A percentile compares a stretch with the other conserved stretches of the same genome.
Evolutionary conservation across 176 grass and related monocot genomes (phyloP).

Genomic region (Oryza australiensis): DNA sequence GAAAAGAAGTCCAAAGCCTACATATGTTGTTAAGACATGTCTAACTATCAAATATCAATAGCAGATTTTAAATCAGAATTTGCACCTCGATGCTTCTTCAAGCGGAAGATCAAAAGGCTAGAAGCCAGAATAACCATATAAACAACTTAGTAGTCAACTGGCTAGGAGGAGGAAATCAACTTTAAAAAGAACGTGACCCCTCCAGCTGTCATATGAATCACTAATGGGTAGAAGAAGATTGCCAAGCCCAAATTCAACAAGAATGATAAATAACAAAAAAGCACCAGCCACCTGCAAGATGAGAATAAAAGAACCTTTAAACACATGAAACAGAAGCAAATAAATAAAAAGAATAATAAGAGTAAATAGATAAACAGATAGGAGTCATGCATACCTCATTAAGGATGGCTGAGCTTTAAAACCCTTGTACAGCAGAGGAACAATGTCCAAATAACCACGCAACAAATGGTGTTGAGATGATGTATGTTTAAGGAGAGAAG

Average conservation of each 20-base stretch:
- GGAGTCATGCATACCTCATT: constrained; percentile 40
- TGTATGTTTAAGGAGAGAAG: neutral
- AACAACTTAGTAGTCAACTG: neutral
- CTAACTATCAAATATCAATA: constrained; percentile 25
- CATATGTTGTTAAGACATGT: neutral
- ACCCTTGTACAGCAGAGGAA: neutral
- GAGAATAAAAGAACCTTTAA: neutral
- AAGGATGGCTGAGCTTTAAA: constrained; percentile 44
- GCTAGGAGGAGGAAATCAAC: neutral
- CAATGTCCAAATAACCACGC: neutral
- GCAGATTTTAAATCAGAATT: constrained; percentile 26
- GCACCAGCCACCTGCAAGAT: constrained; percentile 46
- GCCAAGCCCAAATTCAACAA: constrained; percentile 25
- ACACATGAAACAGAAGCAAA: neutral
- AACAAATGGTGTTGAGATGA: neutral
- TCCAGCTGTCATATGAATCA: neutral
- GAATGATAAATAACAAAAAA: neutral
- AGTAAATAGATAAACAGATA: neutral
- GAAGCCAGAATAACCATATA: neutral
- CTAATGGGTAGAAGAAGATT: constrained; percentile 7
- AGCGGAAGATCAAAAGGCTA: neutral
- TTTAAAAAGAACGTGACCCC: constrained; percentile 12
- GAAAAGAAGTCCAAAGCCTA: neutral
- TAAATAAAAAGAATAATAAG: neutral
- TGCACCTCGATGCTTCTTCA: constrained; percentile 33